These are phyloP conservation scores for Chlamydomonas applanata DNA, from an alignment of 139 green algal genomes.

Conservation along the genomic window DNA sequence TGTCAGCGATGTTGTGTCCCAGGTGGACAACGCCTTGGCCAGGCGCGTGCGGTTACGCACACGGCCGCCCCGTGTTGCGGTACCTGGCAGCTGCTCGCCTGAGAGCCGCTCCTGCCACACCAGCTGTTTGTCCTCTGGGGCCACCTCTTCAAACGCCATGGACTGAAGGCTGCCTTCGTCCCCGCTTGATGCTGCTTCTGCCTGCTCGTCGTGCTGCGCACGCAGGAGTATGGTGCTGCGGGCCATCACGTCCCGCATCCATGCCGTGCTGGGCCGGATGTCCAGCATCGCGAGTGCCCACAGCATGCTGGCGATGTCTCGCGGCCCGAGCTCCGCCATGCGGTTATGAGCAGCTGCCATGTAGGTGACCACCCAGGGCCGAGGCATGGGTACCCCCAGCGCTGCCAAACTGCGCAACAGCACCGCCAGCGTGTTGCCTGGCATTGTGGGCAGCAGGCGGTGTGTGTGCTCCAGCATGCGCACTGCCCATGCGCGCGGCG, in stretches of 20 bases:
- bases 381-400: background rate
- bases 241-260: background rate
- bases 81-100: too few species aligned
- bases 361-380: background rate
- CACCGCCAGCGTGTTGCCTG: background rate
- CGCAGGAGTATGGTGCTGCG: background rate
- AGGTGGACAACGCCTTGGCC: background rate
- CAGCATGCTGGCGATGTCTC: background rate
- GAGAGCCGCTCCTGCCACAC: background rate
- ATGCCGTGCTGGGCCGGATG: background rate
- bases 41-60: background rate
- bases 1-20: background rate
- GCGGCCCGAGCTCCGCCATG: background rate
- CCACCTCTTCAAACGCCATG: background rate
- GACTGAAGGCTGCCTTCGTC: background rate
- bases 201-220: background rate
- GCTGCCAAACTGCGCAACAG: background rate
- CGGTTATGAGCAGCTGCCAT: background rate
- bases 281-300: constrained; percentile 1
- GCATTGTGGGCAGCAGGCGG: background rate
- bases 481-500: background rate
- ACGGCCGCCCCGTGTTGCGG: background rate
- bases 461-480: constrained; percentile 1
- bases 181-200: background rate
- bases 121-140: background rate